These are phyloP conservation scores for Backusella macrospora DNA, from an alignment of 192 early-diverging fungal genomes.

Conservation along the genomic window DNA sequence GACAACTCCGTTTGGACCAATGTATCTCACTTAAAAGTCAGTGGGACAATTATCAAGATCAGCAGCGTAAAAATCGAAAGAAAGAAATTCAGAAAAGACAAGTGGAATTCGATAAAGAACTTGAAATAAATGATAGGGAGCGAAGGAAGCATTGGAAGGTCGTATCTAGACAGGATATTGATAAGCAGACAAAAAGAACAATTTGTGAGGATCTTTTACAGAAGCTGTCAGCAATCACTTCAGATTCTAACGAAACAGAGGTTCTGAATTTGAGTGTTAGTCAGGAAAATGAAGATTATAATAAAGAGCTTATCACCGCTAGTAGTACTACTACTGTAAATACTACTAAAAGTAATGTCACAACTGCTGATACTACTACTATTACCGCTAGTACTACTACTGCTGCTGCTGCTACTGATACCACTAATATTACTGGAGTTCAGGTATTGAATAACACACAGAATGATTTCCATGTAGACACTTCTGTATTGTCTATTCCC, in stretches of 20 bases:
- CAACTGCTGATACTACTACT: background rate
- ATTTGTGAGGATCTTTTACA: background rate
- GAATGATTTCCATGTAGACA: background rate
- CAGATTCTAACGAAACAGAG: background rate
- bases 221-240: background rate
- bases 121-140: background rate
- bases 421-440: background rate
- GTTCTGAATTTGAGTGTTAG: slow-evolving; percentile 3
- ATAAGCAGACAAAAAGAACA: background rate
- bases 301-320: background rate
- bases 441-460: background rate
- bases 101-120: slow-evolving; percentile 18
- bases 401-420: background rate
- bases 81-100: slow-evolving; percentile 18
- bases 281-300: background rate
- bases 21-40: slow-evolving; percentile 11
- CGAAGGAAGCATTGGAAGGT: slow-evolving; percentile 8
- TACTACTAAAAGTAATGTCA: background rate
- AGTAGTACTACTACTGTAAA: background rate
- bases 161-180: background rate
- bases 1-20: slow-evolving; percentile 12
- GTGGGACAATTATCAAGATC: slow-evolving; percentile 14
- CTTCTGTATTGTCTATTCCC: background rate
- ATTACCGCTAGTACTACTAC: background rate
- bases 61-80: slow-evolving; percentile 10